These are phyloP conservation scores for Colletotrichum musicola DNA, from an alignment of 2,329 filamentous ascomycete genomes.

Conservation along the genomic window DNA sequence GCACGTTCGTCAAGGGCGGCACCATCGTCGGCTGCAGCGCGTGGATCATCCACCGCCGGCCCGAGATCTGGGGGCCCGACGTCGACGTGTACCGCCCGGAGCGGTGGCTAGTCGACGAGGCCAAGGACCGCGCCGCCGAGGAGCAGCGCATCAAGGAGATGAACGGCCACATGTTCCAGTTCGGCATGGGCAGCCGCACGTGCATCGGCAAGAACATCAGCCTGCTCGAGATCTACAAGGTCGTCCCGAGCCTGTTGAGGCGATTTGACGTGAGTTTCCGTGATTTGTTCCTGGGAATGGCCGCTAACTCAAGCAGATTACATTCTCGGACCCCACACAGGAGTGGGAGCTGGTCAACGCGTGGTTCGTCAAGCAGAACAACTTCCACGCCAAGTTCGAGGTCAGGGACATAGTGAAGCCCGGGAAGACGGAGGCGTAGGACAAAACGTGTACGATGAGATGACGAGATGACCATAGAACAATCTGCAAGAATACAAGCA, in stretches of 20 bases:
- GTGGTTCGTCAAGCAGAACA: slow-evolving; percentile 73
- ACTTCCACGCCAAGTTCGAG: slow-evolving; percentile 63
- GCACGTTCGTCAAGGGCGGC: slow-evolving; percentile 73
- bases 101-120: slow-evolving; percentile 68
- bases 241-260: slow-evolving; percentile 71
- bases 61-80: slow-evolving; percentile 76
- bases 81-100: slow-evolving; percentile 77
- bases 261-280: slow-evolving; percentile 73
- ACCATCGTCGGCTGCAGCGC: slow-evolving; percentile 81
- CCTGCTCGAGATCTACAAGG: slow-evolving; percentile 73
- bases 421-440: slow-evolving; percentile 13
- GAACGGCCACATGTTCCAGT: slow-evolving; percentile 79
- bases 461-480: slow-evolving; percentile 24
- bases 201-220: slow-evolving; percentile 79
- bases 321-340: slow-evolving; percentile 64
- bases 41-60: slow-evolving; percentile 79
- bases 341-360: slow-evolving; percentile 72
- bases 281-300: no score
- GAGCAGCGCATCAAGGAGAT: slow-evolving; percentile 72
- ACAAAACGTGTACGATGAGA: not conserved
- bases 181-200: slow-evolving; percentile 77
- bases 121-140: slow-evolving; percentile 51
- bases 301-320: no score
- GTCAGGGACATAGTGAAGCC: slow-evolving; percentile 58
- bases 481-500: not conserved